phyloP scores from a whole-genome alignment of 768 basidiomycete species.

The Gloeophyllum trabeum region DNA sequence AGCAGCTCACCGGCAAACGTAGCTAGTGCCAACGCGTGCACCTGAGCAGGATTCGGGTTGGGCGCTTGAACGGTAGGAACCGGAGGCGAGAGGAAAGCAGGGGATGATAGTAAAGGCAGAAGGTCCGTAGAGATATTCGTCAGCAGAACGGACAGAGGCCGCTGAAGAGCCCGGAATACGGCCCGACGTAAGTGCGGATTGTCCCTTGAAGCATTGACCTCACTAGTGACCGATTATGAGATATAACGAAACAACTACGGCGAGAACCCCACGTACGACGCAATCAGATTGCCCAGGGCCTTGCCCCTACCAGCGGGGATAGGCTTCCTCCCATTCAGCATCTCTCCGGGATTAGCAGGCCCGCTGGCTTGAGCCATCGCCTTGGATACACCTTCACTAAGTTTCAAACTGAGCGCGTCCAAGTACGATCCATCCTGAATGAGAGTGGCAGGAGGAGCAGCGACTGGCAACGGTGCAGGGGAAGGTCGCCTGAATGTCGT shows the following conservation, averaged over 20 bases:
- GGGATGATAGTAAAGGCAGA: constrained; percentile 53
- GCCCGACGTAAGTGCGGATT: constrained; percentile 59
- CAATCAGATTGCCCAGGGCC: constrained; percentile 55
- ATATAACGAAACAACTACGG: no score
- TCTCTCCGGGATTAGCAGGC: constrained; percentile 36
- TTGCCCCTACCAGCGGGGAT: constrained; percentile 67
- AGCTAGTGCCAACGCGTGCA: constrained; percentile 59
- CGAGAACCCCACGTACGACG: constrained; percentile 39
- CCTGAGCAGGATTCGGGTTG: constrained; percentile 52
- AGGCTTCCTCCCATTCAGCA: constrained; percentile 54
- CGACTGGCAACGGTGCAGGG: constrained; percentile 26
- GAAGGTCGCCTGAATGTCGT: constrained; percentile 47
- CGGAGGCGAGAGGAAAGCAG: constrained; percentile 42
- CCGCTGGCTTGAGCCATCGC: constrained; percentile 58
- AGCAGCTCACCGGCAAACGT: constrained; percentile 67
- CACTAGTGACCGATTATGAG: constrained; percentile 28
- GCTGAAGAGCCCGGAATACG: constrained; percentile 61
- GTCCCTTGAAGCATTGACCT: constrained; percentile 52
- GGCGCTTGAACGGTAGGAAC: constrained; percentile 39
- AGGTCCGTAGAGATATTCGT: constrained; percentile 60
- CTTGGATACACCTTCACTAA: constrained; percentile 75
- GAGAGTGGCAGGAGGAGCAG: constrained; percentile 28
- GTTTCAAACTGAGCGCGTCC: constrained; percentile 61
- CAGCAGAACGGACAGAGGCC: constrained; percentile 65
- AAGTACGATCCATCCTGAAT: constrained; percentile 75